Percentiles rank a stretch among this genome's conserved stretches.
phyloP scores from a whole-genome alignment of 2,329 filamentous ascomycete species.

The Venturia carpophila region DNA sequence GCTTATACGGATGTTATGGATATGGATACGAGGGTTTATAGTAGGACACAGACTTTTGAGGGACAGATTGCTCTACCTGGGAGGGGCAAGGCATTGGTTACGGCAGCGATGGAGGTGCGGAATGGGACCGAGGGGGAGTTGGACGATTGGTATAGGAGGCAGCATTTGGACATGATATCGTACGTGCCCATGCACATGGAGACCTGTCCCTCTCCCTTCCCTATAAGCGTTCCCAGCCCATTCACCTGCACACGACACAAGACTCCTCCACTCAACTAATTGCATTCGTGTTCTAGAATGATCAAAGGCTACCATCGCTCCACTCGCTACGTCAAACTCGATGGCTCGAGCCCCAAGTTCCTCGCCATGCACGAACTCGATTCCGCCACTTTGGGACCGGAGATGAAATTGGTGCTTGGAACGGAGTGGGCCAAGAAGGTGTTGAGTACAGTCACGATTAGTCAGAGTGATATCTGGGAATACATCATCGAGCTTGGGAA shows the following conservation, averaged over 20 bases:
- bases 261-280: too few species aligned
- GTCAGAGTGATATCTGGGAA: conserved; percentile 22
- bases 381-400: conserved; percentile 20
- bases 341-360: conserved; percentile 20
- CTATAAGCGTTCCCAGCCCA: too few species aligned
- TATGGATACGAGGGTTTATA: conserved; percentile 15
- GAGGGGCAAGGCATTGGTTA: not conserved
- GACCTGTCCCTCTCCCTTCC: too few species aligned
- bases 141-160: conserved; percentile 20
- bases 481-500: conserved; percentile 13
- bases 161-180: conserved; percentile 8
- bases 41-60: conserved; percentile 7
- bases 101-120: not conserved
- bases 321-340: conserved; percentile 22
- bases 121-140: conserved; percentile 22
- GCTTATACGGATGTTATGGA: conserved; percentile 14
- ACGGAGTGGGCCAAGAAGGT: conserved; percentile 26
- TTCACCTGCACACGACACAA: too few species aligned
- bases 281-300: conserved; percentile 19
- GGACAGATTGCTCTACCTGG: not conserved
- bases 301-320: conserved; percentile 22
- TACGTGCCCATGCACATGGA: not conserved
- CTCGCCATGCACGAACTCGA: conserved; percentile 25
- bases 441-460: conserved; percentile 19
- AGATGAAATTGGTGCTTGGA: conserved; percentile 20